Percentiles rank a stretch among this genome's conserved stretches.
These are phyloP conservation scores for Amyloporia xantha DNA, from an alignment of 768 basidiomycete genomes.

Conservation along the genomic window DNA sequence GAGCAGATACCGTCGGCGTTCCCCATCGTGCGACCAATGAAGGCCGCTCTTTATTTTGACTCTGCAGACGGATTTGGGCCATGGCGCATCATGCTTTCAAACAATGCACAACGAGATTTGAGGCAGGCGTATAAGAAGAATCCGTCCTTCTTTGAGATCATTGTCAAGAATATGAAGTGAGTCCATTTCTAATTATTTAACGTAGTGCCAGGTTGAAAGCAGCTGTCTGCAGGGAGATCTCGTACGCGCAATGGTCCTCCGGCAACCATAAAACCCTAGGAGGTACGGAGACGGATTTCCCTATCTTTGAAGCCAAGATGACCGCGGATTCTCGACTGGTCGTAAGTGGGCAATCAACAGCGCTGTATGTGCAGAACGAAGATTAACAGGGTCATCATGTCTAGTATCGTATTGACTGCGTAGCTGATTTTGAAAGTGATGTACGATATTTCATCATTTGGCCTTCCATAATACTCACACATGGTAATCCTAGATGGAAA, in stretches of 20 bases:
- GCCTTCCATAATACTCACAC: neutral
- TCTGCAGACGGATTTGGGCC: conserved; percentile 51
- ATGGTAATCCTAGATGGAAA: conserved; percentile 21
- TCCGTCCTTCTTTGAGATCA: conserved; percentile 39
- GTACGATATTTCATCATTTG: conserved; percentile 4
- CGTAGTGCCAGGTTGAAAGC: neutral
- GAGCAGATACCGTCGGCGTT: conserved; percentile 24
- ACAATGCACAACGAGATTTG: conserved; percentile 43
- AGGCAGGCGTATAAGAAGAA: conserved; percentile 40
- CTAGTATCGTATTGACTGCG: conserved; percentile 17
- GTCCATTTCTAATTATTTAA: neutral
- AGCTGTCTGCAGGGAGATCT: conserved; percentile 46
- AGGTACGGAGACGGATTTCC: conserved; percentile 37
- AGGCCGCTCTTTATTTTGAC: conserved; percentile 51
- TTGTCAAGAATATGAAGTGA: conserved; percentile 63
- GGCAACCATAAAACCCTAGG: conserved; percentile 57
- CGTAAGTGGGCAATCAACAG: conserved; percentile 7
- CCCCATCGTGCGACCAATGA: conserved; percentile 45
- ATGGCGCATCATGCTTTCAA: conserved; percentile 54
- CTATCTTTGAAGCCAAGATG: conserved; percentile 66
- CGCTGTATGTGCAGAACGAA: neutral
- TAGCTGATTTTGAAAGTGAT: conserved; percentile 13
- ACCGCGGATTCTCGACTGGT: conserved; percentile 28
- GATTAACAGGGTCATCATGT: neutral
- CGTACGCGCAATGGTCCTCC: conserved; percentile 59